A percentile compares a stretch with the other conserved stretches of the same genome.
Evolutionary conservation across 148 eudicot genomes (phyloP).

Genomic region (Polygonum maritimum): DNA sequence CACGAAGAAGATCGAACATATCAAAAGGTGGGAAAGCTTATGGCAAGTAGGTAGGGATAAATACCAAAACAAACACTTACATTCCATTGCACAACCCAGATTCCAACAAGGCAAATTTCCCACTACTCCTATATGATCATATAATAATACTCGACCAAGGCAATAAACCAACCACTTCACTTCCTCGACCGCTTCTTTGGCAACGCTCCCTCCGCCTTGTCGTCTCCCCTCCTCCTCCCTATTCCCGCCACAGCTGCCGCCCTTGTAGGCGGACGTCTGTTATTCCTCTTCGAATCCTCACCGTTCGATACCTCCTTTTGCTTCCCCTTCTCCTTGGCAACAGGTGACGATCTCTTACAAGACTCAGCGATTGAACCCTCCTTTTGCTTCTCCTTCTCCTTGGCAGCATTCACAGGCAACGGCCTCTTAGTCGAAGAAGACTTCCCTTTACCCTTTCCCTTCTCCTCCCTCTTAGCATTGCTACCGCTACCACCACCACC

Average conservation of each 20-base stretch:
- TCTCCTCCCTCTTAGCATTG: neutral
- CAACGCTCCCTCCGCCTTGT: slow-evolving; percentile 15
- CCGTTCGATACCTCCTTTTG: slow-evolving; percentile 18
- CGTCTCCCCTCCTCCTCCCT: slow-evolving; percentile 28
- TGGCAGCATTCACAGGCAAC: no score
- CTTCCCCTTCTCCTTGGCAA: slow-evolving; percentile 1
- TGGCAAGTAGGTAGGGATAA: neutral
- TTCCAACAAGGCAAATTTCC: neutral
- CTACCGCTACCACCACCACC: slow-evolving; percentile 15
- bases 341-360: neutral
- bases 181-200: slow-evolving; percentile 45
- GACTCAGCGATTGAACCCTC: no score
- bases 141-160: neutral
- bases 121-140: neutral
- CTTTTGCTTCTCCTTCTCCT: no score
- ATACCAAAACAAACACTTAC: neutral
- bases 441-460: no score
- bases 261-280: slow-evolving; percentile 37
- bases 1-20: neutral
- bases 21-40: neutral
- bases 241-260: slow-evolving; percentile 26
- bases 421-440: no score
- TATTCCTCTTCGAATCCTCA: slow-evolving; percentile 20
- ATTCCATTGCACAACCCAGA: no score
- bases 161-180: neutral